Base-by-base conservation (phyloP, 305 asterid genomes). In the Fraxinus xanthoxyloides region DNA sequence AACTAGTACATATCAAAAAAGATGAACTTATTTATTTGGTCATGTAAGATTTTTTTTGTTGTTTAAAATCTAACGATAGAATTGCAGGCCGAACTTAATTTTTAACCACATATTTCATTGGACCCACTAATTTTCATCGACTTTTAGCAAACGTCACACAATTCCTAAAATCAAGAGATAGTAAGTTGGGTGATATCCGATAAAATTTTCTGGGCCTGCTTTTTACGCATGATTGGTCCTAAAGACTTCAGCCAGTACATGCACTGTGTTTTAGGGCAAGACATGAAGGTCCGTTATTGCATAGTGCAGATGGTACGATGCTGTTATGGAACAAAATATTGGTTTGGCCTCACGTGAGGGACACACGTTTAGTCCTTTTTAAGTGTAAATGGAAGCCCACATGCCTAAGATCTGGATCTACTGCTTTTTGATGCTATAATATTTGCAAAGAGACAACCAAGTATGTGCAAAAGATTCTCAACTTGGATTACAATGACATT, bases 371-470 rank as follows among this genome's bases (percentile, higher is more conserved):
- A 69, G 74, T 5, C 74, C 36, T 31, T 17, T 70, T 70, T 3
- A 17, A 70, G 26, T 32, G 43, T 17, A 72, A 72, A 72, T 72
- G 76, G 76, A 72, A 72, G 76, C 48, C 76, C 48, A 72, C 76
- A 3, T 72, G 75, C 38, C 40, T 31, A 34, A 2, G 76, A n/a
- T 70, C 76, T 72, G 76, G 75, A 72, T 32, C 76, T 72, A n/a
- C 76, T 32, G 46, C 76, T n/a, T 72, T 72, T 72, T n/a, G 76
- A 19, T 34, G 76, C 46, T 31, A 72, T 31, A 72, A 72, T 32
- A 32, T 72, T 72, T 32, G 76, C 76, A 32, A 15, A 32, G 48
- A 72, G 46, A 72, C 76, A n/a, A 32, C 28, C 17, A 32, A 72
- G 76, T 72, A 72, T 32, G 76, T 32, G 21, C 26, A 72, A 72